Percentiles rank a stretch among this genome's conserved stretches.
Evolutionary conservation across 1,139 yeast genomes (phyloP).

Genomic region (Lodderomyces parapsilosis): DNA sequence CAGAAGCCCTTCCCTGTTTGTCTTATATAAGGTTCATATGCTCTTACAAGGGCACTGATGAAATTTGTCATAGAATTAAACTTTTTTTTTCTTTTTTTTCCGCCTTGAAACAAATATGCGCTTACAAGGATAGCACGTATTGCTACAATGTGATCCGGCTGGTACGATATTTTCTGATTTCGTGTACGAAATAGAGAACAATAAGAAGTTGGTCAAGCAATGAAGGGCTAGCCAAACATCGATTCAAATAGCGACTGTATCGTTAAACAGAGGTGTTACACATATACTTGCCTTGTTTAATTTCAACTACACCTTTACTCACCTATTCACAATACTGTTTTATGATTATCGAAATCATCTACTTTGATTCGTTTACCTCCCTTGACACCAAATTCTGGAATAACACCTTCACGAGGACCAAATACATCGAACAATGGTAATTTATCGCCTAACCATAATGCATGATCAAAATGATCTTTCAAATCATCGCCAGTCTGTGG

Average conservation of each 20-base stretch:
- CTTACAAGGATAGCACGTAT: neutral
- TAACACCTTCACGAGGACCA: conserved; percentile 17
- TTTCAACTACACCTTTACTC: neutral
- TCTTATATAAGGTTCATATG: neutral
- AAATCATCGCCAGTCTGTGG: conserved; percentile 34
- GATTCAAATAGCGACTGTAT: too few species aligned
- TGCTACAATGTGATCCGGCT: neutral
- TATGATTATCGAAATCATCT: conserved; percentile 14
- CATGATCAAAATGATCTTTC: conserved; percentile 26
- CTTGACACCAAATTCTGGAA: conserved; percentile 15
- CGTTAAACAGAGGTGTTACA: too few species aligned
- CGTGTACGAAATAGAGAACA: conserved; percentile 3
- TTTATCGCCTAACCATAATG: conserved; percentile 31
- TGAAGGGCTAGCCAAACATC: too few species aligned
- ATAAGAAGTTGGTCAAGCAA: too few species aligned
- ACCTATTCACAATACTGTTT: conserved; percentile 6
- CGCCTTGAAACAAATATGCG: neutral
- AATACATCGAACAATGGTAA: conserved; percentile 25
- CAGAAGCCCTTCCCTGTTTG: neutral
- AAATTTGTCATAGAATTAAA: neutral
- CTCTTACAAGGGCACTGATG: neutral
- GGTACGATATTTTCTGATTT: neutral
- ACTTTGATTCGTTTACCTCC: conserved; percentile 20
- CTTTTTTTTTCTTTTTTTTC: neutral
- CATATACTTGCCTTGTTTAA: too few species aligned